Conservation (phyloP, 768 basidiomycete species). For the Rhizopogon vinicolor region DNA sequence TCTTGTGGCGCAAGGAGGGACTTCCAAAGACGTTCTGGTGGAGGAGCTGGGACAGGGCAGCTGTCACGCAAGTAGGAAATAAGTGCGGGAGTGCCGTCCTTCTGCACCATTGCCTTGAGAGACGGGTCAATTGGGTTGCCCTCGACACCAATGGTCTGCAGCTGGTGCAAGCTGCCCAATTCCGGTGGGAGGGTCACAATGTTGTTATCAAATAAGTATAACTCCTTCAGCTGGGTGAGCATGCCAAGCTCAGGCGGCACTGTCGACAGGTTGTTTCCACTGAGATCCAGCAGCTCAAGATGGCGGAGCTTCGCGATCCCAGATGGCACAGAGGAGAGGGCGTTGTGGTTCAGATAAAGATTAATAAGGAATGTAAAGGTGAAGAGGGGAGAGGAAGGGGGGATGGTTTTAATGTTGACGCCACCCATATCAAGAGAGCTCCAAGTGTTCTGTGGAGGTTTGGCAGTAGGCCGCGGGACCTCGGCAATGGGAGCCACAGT, state of each 20-base stretch:
- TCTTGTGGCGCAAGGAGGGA: conserved; percentile 54
- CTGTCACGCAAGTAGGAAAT: conserved; percentile 91
- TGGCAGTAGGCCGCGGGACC: conserved; percentile 59
- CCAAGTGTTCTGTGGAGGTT: conserved; percentile 79
- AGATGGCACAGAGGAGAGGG: conserved; percentile 70
- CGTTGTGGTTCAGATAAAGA: conserved; percentile 96
- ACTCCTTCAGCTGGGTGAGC: conserved; percentile 83
- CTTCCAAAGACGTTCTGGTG: conserved; percentile 80
- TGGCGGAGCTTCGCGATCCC: conserved; percentile 82
- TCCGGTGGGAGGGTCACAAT: conserved; percentile 82
- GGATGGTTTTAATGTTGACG: conserved; percentile 87
- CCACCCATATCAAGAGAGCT: conserved; percentile 95
- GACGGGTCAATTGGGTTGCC: conserved; percentile 89
- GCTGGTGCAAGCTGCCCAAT: conserved; percentile 84
- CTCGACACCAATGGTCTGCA: conserved; percentile 92
- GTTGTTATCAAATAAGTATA: conserved; percentile 95
- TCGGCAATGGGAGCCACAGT: conserved; percentile 71
- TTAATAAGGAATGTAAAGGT: conserved; percentile 90
- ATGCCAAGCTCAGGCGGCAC: conserved; percentile 89
- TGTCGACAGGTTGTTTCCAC: conserved; percentile 74
- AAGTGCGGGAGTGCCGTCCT: conserved; percentile 88
- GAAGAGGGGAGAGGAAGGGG: conserved; percentile 69
- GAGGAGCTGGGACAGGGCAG: conserved; percentile 76
- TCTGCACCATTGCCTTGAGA: conserved; percentile 80
- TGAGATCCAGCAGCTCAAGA: conserved; percentile 87